These are phyloP conservation scores for Claviceps spartinae DNA, from an alignment of 2,329 filamentous ascomycete species.

Conservation along the genomic window DNA sequence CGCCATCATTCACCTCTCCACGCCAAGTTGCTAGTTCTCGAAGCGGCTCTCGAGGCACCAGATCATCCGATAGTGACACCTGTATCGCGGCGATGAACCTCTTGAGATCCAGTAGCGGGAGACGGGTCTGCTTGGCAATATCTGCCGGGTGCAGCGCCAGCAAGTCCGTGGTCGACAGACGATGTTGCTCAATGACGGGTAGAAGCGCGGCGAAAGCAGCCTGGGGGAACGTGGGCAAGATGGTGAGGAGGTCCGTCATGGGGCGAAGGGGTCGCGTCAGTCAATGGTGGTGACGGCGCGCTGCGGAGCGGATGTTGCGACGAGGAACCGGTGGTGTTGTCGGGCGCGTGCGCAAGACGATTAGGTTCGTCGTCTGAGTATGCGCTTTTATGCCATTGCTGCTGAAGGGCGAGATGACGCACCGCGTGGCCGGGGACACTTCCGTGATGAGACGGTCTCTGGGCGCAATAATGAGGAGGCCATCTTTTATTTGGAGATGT, in stretches of 20 bases:
- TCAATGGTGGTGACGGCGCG: neutral
- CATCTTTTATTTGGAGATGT: no score
- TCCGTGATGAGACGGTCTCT: no score
- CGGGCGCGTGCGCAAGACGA: neutral
- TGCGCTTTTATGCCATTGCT: neutral
- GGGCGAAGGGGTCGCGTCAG: constrained; percentile 5
- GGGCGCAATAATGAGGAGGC: no score
- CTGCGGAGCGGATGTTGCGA: neutral
- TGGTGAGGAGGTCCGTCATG: constrained; percentile 78
- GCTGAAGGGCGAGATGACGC: neutral
- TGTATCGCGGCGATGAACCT: constrained; percentile 56
- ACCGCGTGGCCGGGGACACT: neutral
- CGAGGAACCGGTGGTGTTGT: neutral
- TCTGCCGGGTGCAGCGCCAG: constrained; percentile 71
- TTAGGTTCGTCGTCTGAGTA: neutral
- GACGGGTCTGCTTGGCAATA: constrained; percentile 70
- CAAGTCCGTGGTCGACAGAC: constrained; percentile 69
- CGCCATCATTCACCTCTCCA: neutral
- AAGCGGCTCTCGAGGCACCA: constrained; percentile 20
- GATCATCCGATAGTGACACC: constrained; percentile 51
- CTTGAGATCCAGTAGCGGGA: constrained; percentile 70
- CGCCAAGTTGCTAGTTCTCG: neutral
- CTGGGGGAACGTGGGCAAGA: constrained; percentile 68
- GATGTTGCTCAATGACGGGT: constrained; percentile 63
- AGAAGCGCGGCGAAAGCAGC: constrained; percentile 61